Evolutionary conservation across 2,329 filamentous ascomycete species (phyloP), one percentile per base, ranked within the genome.

Genomic region (Decorospora gaudefroyi): DNA sequence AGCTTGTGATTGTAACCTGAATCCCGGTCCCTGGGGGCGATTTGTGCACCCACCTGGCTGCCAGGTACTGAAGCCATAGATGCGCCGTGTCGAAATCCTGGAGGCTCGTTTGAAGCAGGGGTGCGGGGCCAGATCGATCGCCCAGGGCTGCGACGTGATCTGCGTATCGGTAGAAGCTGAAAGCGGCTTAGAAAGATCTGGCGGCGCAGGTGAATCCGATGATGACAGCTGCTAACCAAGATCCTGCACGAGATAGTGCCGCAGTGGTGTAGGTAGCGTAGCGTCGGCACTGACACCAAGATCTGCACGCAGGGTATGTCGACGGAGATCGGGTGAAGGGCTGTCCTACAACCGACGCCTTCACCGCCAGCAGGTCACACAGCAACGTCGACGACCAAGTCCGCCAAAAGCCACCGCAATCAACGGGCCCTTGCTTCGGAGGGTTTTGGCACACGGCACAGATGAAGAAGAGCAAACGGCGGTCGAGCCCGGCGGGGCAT

Each of bases 201-300:
- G 55, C 53, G 54, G 53, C 49, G 50, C 46, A 47, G 35, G 53
- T 38, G 46, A 48, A 35, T 38, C 45, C 51, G 60, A 59, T 57
- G 54, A 52, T 64, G 59, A 59, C 59, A 58, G 51, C 50, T 55
- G 44, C 57, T 45, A 55, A 49, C 35, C 51, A 53, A 67, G 56
- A 65, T 64, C 57, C 57, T 65, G 59, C 59, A 61, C 44, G 42
- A 55, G 53, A 54, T 58, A 52, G 58, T 53, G 58, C 39, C 49
- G 55, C 57, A 59, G 53, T 46, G 33, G 49, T n/a, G n/a, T n/a
- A n/a, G n/a, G n/a, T n/a, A n/a, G n/a, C n/a, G n/a, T 59, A 55
- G 57, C 53, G 51, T 51, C 60, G 61, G 60, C 57, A 61, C 46
- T 55, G 49, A 22, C 51, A 54, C 55, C 54, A n/a, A n/a, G n/a